phyloP scores from a whole-genome alignment of 257 asterid species.

The Paulownia fortunei region DNA sequence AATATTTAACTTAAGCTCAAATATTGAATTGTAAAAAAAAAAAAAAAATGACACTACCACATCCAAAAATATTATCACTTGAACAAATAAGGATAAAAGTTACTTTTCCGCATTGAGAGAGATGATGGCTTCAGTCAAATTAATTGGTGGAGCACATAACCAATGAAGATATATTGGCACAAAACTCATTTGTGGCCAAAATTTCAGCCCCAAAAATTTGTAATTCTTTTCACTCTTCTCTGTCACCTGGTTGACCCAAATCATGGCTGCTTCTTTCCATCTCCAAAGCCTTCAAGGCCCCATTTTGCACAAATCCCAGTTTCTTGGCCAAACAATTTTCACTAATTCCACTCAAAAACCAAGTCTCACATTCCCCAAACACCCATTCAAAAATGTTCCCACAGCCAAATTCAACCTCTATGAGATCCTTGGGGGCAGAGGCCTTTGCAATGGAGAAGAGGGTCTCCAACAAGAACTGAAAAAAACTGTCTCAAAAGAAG shows the following conservation, averaged over 20 bases:
- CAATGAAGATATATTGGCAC: conserved; percentile 16
- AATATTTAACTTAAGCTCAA: not conserved
- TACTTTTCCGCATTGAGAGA: not conserved
- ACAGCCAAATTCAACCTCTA: conserved; percentile 77
- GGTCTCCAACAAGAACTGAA: conserved; percentile 64
- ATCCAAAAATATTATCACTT: not conserved
- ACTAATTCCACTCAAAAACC: conserved; percentile 34
- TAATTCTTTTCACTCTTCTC: not conserved
- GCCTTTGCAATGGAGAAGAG: conserved; percentile 80
- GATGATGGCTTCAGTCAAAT: not conserved
- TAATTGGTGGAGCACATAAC: conserved; percentile 20
- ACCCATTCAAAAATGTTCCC: conserved; percentile 33
- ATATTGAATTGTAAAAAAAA: not conserved
- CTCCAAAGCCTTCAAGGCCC: conserved; percentile 52
- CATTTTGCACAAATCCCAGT: conserved; percentile 57
- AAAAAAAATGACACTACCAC: no score
- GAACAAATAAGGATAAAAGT: not conserved
- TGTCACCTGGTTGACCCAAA: not conserved
- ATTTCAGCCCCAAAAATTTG: conserved; percentile 24
- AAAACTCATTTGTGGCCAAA: conserved; percentile 51
- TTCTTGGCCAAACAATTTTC: conserved; percentile 58
- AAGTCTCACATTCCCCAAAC: conserved; percentile 34
- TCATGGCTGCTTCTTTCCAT: conserved; percentile 69
- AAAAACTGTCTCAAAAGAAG: conserved; percentile 43
- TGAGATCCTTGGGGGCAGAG: conserved; percentile 86